These are phyloP conservation scores for Salix dunnii DNA, from an alignment of 345 rosid species.

Conservation along the genomic window DNA sequence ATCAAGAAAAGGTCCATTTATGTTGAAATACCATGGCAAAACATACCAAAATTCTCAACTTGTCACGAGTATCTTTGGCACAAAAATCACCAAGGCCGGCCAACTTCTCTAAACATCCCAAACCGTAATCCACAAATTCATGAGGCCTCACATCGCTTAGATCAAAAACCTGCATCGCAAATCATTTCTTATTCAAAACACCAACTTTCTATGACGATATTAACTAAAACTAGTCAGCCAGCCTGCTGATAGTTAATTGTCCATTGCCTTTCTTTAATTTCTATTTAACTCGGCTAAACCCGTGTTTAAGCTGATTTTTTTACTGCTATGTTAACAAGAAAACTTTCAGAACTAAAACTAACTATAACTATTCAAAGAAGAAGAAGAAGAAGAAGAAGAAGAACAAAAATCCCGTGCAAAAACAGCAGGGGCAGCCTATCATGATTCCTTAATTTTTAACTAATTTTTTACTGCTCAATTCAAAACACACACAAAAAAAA, in stretches of 20 bases:
- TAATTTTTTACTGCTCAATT: not conserved
- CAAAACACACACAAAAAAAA: too few species aligned
- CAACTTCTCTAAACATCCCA: slow-evolving; percentile 75
- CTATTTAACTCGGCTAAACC: not conserved
- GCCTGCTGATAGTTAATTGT: not conserved
- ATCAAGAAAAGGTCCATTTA: not conserved
- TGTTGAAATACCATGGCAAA: not conserved
- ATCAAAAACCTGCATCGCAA: slow-evolving; percentile 68
- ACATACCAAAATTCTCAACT: slow-evolving; percentile 78
- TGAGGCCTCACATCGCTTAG: slow-evolving; percentile 70
- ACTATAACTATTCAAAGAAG: not conserved
- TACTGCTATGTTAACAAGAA: not conserved
- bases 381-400: not conserved
- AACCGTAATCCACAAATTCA: slow-evolving; percentile 73
- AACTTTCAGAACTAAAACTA: not conserved
- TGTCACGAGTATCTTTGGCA: slow-evolving; percentile 79
- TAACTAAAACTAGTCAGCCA: not conserved
- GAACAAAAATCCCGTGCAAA: not conserved
- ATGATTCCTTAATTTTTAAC: not conserved
- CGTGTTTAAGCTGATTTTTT: not conserved
- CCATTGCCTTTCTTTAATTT: not conserved
- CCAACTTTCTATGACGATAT: not conserved
- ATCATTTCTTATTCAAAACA: slow-evolving; percentile 3
- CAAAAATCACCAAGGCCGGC: slow-evolving; percentile 63
- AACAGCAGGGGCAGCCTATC: not conserved